A percentile compares a stretch with the other conserved stretches of the same genome.
Conservation (phyloP, 2,329 filamentous ascomycete genomes). For the Aspergillus sp. region DNA sequence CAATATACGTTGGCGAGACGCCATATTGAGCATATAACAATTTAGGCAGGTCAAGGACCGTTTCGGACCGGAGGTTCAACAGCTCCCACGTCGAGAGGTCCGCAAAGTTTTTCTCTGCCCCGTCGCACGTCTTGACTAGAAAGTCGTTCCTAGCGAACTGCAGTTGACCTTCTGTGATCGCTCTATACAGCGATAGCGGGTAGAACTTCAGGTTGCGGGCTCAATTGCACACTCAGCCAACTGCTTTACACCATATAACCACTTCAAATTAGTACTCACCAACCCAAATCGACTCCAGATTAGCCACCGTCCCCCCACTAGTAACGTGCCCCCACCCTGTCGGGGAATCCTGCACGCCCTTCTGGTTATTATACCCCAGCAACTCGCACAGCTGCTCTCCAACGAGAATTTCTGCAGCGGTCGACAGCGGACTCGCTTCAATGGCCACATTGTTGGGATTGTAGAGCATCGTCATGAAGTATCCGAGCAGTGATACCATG, state of each 20-base stretch:
- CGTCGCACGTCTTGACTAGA: slow-evolving; percentile 35
- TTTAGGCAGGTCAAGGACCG: slow-evolving; percentile 48
- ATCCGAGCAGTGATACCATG: slow-evolving; percentile 51
- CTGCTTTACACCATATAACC: too few relatives aligned
- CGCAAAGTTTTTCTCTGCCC: slow-evolving; percentile 41
- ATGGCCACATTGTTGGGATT: slow-evolving; percentile 56
- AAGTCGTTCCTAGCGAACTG: slow-evolving; percentile 37
- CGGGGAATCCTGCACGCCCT: slow-evolving; percentile 11
- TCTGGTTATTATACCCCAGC: slow-evolving; percentile 49
- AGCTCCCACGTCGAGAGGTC: slow-evolving; percentile 50
- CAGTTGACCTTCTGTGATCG: slow-evolving; percentile 34
- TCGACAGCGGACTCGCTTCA: slow-evolving; percentile 53
- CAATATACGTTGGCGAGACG: slow-evolving; percentile 4
- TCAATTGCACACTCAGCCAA: slow-evolving; percentile 16
- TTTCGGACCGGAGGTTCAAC: slow-evolving; percentile 48
- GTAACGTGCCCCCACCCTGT: slow-evolving; percentile 53
- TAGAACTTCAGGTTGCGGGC: slow-evolving; percentile 56
- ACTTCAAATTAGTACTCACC: slow-evolving; percentile 3
- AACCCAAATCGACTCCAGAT: slow-evolving; percentile 54
- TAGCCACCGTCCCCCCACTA: slow-evolving; percentile 53
- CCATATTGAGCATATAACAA: background rate
- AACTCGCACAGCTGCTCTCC: slow-evolving; percentile 53
- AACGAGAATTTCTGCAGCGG: slow-evolving; percentile 50
- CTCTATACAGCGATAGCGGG: slow-evolving; percentile 44
- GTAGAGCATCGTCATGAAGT: slow-evolving; percentile 57